Base-by-base conservation (phyloP, 1,139 yeast species). In the Taphrina flavorubra region DNA sequence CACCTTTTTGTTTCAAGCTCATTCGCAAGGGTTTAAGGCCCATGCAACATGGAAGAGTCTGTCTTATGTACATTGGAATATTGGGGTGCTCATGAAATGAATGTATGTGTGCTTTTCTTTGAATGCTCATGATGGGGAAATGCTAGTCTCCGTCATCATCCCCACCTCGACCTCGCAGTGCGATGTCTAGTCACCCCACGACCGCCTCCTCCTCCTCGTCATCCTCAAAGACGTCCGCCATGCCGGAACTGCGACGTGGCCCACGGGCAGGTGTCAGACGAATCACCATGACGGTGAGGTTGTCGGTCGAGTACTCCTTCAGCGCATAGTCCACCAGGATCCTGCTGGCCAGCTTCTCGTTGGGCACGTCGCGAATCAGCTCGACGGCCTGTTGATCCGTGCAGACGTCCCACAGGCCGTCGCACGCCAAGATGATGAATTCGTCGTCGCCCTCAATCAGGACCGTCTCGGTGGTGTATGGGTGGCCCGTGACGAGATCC, bases 361-460 rank as follows among this genome's bases (percentile, higher is more conserved):
- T 87, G 16, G 75, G 72, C 14, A 83, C 79, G 49, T 84, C 84
- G 49, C 84, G 81, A 6, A 90, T 87, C 74, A 87, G 78, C 69
- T 87, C 87, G 71, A 95, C 90, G 0, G 97, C 97, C 69, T 84
- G 84, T 72, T 86, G 87, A 75, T 92, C 98, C 6, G 86, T 82
- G 67, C 92, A 83, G 1, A 92, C 97, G 77, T 92, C 98, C 97
- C 97, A 92, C 14, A 92, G 81, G 0, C 98, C 98, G 78, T 92
- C 98, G 77, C 97, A 92, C 0, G 97, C 97, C 70, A 92, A 79
- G 66, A 92, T 92, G 76, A 92, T 77, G 76, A 90, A 91, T 73
- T 89, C 86, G 75, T 90, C 96, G 4, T 81, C 80, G 18, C 64
- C 60, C 20, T 79, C 74, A 71, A 83, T 79, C 37, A 95, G 82